These are phyloP conservation scores for Seiridium cupressi DNA, from an alignment of 2,329 filamentous ascomycete species.

Conservation along the genomic window DNA sequence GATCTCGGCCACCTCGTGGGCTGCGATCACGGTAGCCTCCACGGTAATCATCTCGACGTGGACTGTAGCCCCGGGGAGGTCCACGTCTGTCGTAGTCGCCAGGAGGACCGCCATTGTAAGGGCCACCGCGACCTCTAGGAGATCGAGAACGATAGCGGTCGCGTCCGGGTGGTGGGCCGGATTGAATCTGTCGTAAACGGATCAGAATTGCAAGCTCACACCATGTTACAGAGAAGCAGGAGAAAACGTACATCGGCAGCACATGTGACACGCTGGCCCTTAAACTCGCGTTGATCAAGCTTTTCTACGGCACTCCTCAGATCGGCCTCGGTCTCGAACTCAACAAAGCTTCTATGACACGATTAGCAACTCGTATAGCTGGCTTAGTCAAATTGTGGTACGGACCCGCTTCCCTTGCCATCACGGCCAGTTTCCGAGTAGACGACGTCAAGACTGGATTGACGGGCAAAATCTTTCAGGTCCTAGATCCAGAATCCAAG, in stretches of 20 bases:
- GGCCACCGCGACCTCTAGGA: conserved; percentile 64
- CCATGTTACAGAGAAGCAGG: neutral
- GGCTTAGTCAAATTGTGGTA: conserved; percentile 15
- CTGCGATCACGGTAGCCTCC: conserved; percentile 87
- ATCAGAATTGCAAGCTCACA: neutral
- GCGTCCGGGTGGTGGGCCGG: conserved; percentile 69
- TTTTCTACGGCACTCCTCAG: conserved; percentile 91
- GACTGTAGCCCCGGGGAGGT: conserved; percentile 77
- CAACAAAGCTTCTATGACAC: conserved; percentile 74
- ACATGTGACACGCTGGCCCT: conserved; percentile 83
- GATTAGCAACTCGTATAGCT: neutral
- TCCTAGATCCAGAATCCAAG: conserved; percentile 85
- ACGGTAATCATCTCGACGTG: conserved; percentile 62
- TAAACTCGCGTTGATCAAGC: conserved; percentile 90
- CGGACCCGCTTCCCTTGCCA: conserved; percentile 87
- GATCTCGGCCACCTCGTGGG: conserved; percentile 58
- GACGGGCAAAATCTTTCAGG: conserved; percentile 98
- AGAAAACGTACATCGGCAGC: conserved; percentile 72
- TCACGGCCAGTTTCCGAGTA: conserved; percentile 96
- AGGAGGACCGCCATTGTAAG: conserved; percentile 54
- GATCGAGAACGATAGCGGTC: conserved; percentile 79
- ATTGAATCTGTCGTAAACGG: conserved; percentile 61
- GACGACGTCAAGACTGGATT: conserved; percentile 94
- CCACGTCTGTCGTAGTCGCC: conserved; percentile 62
- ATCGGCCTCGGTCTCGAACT: conserved; percentile 92